A percentile compares a stretch with the other conserved stretches of the same genome.
Conservation (phyloP, 495 filamentous ascomycete species). For the Podospora australis region DNA sequence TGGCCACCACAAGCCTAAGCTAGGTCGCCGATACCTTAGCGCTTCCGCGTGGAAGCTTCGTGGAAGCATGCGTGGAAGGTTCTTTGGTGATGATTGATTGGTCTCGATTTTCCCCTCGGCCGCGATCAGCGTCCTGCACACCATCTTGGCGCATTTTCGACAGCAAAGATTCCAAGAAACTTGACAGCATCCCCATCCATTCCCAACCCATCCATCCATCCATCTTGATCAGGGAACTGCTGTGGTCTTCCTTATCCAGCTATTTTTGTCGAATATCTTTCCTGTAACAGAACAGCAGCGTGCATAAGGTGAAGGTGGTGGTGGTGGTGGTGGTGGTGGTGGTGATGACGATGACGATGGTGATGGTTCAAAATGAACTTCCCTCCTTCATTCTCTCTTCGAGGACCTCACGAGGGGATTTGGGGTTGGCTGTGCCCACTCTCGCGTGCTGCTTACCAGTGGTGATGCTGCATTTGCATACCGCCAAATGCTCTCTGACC, state of each 20-base stretch:
- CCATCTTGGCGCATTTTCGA: background rate
- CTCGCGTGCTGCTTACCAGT: slow-evolving; percentile 1
- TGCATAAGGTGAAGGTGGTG: too few relatives aligned
- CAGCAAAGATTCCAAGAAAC: background rate
- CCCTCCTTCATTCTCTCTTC: slow-evolving; percentile 9
- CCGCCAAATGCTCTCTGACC: slow-evolving; percentile 12
- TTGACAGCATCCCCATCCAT: background rate
- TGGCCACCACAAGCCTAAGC: background rate
- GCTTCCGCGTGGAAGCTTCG: slow-evolving; percentile 12
- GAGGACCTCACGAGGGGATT: slow-evolving; percentile 3
- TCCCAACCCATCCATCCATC: background rate
- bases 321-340: too few relatives aligned
- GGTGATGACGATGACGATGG: too few relatives aligned
- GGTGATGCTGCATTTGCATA: background rate
- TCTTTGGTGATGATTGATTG: slow-evolving; percentile 4
- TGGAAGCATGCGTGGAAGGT: slow-evolving; percentile 22
- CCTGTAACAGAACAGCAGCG: background rate
- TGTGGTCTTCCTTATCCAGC: background rate
- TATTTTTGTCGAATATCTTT: slow-evolving; percentile 3
- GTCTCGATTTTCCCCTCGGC: background rate
- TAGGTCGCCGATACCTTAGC: too few relatives aligned
- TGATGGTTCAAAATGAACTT: slow-evolving; percentile 12
- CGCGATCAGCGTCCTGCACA: background rate
- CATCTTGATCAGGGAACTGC: too few relatives aligned
- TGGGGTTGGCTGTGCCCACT: background rate